Percentiles rank a stretch among this genome's conserved stretches.
Evolutionary conservation across 306 rosid species (phyloP).

Genomic region (Cicer arietinum): DNA sequence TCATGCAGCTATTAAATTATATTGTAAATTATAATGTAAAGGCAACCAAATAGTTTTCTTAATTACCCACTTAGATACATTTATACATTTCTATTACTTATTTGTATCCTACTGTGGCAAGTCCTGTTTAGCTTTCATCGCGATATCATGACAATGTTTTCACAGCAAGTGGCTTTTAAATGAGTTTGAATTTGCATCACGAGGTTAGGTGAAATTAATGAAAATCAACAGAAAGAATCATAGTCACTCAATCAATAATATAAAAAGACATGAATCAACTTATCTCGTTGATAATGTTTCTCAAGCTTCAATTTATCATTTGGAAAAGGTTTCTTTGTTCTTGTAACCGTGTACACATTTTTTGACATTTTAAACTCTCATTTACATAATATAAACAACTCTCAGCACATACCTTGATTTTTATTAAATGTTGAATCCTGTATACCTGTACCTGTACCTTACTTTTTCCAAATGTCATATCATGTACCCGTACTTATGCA

Average conservation of each 20-base stretch:
- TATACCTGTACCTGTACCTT: no score
- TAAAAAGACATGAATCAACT: slow-evolving; percentile 9
- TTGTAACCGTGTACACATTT: no score
- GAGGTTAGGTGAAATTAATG: neutral
- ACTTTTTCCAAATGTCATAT: no score
- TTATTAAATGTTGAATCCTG: no score
- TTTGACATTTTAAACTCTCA: no score
- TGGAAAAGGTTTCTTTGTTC: neutral
- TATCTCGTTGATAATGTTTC: slow-evolving; percentile 4
- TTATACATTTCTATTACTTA: neutral
- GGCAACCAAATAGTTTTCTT: slow-evolving; percentile 16
- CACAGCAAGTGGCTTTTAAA: neutral
- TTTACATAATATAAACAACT: no score
- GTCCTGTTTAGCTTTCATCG: neutral
- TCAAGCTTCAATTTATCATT: slow-evolving; percentile 33
- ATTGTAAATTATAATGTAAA: neutral
- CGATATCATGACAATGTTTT: slow-evolving; percentile 14
- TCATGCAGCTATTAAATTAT: neutral
- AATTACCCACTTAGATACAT: neutral
- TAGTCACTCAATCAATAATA: neutral
- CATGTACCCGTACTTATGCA: no score
- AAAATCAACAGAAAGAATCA: slow-evolving; percentile 5
- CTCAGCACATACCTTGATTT: no score
- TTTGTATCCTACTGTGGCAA: slow-evolving; percentile 1
- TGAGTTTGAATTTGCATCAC: slow-evolving; percentile 16